These are phyloP conservation scores for Brachypodium distachyon DNA, from an alignment of 202 grass and related monocot genomes.

Conservation along the genomic window DNA sequence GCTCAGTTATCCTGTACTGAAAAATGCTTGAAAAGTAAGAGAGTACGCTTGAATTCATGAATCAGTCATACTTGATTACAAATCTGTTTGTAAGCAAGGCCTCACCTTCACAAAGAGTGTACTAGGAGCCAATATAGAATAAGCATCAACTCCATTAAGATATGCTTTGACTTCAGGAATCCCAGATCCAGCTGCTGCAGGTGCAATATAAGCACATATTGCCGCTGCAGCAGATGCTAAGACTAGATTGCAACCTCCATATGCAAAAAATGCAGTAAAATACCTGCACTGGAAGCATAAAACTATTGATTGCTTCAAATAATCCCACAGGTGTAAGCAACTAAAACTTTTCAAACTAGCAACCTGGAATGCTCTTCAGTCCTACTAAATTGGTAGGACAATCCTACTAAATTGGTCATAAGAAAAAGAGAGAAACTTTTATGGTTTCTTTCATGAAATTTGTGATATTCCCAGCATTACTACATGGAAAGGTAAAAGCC, in stretches of 20 bases:
- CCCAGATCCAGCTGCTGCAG: slow-evolving; percentile 92
- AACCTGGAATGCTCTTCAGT: not conserved
- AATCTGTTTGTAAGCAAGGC: not conserved
- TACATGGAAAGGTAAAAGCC: not conserved
- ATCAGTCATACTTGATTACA: not conserved
- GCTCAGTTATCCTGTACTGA: not conserved
- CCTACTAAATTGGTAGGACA: not conserved
- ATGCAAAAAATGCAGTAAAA: slow-evolving; percentile 59
- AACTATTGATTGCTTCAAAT: slow-evolving; percentile 8
- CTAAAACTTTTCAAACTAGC: not conserved
- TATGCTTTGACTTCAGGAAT: slow-evolving; percentile 99
- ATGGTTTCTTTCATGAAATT: not conserved
- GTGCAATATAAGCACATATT: slow-evolving; percentile 88
- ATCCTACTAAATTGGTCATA: not conserved
- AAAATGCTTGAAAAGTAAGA: not conserved
- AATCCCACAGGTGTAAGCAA: not conserved
- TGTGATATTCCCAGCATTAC: not conserved
- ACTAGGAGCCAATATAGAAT: slow-evolving; percentile 84
- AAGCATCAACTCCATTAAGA: slow-evolving; percentile 86
- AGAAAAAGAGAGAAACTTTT: slow-evolving; percentile 4
- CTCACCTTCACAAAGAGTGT: slow-evolving; percentile 94
- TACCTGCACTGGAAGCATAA: slow-evolving; percentile 65
- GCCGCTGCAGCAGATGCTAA: slow-evolving; percentile 61
- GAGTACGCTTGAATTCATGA: no score
- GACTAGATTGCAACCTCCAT: slow-evolving; percentile 75